A percentile compares a stretch with the other conserved stretches of the same genome.
Conservation (phyloP, 192 early-diverging fungal species). For the Coemansia sp. region DNA sequence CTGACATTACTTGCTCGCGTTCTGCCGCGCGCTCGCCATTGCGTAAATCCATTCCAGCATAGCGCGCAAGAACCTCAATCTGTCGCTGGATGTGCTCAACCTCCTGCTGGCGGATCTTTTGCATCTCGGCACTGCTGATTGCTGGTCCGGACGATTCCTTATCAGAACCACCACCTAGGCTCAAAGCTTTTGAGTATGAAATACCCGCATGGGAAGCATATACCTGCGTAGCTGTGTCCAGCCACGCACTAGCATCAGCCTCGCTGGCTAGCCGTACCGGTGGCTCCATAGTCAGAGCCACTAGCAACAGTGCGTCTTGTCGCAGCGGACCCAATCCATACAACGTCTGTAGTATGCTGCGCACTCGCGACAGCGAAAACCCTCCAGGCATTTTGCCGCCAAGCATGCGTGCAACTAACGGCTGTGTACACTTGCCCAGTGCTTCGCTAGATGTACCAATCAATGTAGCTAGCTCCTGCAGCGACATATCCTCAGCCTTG, state of each 20-base stretch:
- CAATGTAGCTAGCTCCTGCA: slow-evolving; percentile 72
- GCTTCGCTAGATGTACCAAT: slow-evolving; percentile 61
- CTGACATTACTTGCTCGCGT: slow-evolving; percentile 57
- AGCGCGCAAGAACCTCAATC: slow-evolving; percentile 80
- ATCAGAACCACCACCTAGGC: not conserved
- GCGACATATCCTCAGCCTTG: slow-evolving; percentile 82
- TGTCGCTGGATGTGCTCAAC: slow-evolving; percentile 74
- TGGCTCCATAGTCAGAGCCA: slow-evolving; percentile 83
- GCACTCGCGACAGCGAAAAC: slow-evolving; percentile 74
- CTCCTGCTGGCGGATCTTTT: slow-evolving; percentile 71
- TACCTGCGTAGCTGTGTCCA: slow-evolving; percentile 73
- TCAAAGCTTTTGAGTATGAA: no score
- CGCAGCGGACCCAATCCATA: slow-evolving; percentile 83
- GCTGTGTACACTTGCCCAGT: slow-evolving; percentile 80
- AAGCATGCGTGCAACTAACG: slow-evolving; percentile 76
- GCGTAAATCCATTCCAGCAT: slow-evolving; percentile 77
- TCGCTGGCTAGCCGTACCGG: slow-evolving; percentile 64
- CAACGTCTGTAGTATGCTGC: slow-evolving; percentile 63
- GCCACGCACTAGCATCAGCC: slow-evolving; percentile 18
- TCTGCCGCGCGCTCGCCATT: slow-evolving; percentile 63
- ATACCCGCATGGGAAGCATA: slow-evolving; percentile 62
- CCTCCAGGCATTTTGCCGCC: slow-evolving; percentile 92
- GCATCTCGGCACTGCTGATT: slow-evolving; percentile 90
- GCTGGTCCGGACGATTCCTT: slow-evolving; percentile 48
- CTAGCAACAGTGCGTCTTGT: slow-evolving; percentile 72